Conservation (phyloP, 768 basidiomycete species). For the Harrya chromipes region DNA sequence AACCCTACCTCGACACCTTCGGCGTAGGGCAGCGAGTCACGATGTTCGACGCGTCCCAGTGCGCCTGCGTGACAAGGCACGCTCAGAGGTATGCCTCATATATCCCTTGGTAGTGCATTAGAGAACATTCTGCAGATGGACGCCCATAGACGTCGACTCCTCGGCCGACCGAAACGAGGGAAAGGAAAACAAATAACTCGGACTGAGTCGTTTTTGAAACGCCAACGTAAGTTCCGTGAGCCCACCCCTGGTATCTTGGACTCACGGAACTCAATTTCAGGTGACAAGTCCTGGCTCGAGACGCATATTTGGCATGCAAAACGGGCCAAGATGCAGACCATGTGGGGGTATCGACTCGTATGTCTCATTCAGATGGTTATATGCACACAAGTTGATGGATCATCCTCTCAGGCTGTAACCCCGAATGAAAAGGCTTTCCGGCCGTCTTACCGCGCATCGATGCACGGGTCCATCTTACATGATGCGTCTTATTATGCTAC, state of each 20-base stretch:
- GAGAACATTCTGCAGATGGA: constrained; percentile 50
- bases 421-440: constrained; percentile 93
- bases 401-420: constrained; percentile 55
- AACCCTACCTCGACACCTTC: constrained; percentile 84
- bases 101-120: constrained; percentile 5
- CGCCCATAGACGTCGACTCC: constrained; percentile 40
- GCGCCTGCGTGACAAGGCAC: constrained; percentile 79
- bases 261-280: constrained; percentile 37
- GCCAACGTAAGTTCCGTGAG: constrained; percentile 59
- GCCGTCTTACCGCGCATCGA: constrained; percentile 84
- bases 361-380: neutral
- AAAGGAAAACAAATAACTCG: constrained; percentile 55
- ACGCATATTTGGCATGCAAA: constrained; percentile 98
- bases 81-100: constrained; percentile 60
- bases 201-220: constrained; percentile 58
- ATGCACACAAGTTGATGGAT: neutral
- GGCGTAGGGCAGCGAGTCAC: constrained; percentile 92
- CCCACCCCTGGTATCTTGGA: neutral
- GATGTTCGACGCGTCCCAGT: constrained; percentile 87
- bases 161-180: constrained; percentile 57
- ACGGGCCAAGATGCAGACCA: constrained; percentile 89
- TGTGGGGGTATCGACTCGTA: constrained; percentile 91
- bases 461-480: constrained; percentile 82
- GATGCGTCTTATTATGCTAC: constrained; percentile 85
- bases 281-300: constrained; percentile 88